Evolutionary conservation across 73 alveolate genomes (phyloP), one percentile per base, ranked within the genome.

Genomic region (Stentor roeselii): DNA sequence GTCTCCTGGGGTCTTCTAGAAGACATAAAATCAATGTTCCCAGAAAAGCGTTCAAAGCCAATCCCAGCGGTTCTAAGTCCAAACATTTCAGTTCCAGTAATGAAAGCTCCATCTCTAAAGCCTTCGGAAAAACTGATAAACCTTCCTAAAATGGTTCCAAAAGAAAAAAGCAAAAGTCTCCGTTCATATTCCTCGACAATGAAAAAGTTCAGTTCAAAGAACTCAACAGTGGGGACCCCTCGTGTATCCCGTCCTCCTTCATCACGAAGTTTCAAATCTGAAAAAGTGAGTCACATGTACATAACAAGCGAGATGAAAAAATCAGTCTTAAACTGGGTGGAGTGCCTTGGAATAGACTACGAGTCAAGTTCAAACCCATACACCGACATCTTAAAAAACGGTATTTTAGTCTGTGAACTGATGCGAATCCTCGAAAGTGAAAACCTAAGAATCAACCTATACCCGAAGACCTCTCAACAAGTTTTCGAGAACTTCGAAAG

Each of bases 21-120:
- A n/a, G 74, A 58, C 74, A 58, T 58, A 58, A 58, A 58, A 2
- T 58, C 74, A 0, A n/a, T 58, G 0, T 58, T 21, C 27, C 27
- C 27, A 31, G 35, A 58, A 21, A 58, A 58, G 74, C 74, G 27
- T n/a, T n/a, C n/a, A n/a, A n/a, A n/a, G n/a, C n/a, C n/a, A n/a
- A 38, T 90, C 35, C 91, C 86, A 59, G 92, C 86, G 78, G 84
- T 90, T 30, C 87, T 90, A 91, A 58, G 35, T n/a, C 27, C 27
- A 1, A 21, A 58, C 27, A 58, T n/a, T 1, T 21, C 35, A 58
- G 27, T 58, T 58, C 74, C 74, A 0, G n/a, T n/a, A n/a, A n/a
- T n/a, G n/a, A n/a, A n/a, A n/a, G n/a, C n/a, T n/a, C n/a, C n/a
- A n/a, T n/a, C n/a, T n/a, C n/a, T n/a, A n/a, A n/a, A n/a, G n/a